A percentile compares a stretch with the other conserved stretches of the same genome.
Evolutionary conservation across 768 basidiomycete species (phyloP).

Genomic region (Mycena alexandri): DNA sequence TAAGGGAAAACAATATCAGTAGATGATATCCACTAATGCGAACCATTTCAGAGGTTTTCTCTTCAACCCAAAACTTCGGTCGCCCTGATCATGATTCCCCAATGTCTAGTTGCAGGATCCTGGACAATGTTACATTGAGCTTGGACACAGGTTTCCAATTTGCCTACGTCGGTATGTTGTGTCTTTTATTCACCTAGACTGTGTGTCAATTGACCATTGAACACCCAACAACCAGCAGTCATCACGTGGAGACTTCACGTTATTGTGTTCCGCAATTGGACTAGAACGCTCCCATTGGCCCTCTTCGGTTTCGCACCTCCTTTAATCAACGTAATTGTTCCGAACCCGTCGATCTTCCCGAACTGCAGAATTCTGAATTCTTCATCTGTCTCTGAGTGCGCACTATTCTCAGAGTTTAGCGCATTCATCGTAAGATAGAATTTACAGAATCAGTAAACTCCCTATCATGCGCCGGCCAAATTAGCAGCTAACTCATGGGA

Average conservation of each 20-base stretch:
- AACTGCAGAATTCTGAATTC: slow-evolving; percentile 5
- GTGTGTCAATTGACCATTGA: too few species aligned
- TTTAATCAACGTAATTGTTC: slow-evolving; percentile 10
- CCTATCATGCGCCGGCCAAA: not conserved
- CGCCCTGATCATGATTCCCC: slow-evolving; percentile 4
- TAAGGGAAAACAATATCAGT: too few species aligned
- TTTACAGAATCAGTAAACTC: slow-evolving; percentile 9
- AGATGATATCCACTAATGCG: too few species aligned
- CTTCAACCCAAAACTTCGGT: not conserved
- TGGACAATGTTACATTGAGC: not conserved
- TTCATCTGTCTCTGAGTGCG: not conserved
- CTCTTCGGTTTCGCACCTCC: slow-evolving; percentile 3
- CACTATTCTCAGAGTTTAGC: not conserved
- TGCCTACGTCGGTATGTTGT: slow-evolving; percentile 5
- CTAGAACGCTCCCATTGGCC: not conserved
- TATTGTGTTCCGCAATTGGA: slow-evolving; percentile 2
- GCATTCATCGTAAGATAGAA: not conserved
- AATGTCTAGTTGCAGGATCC: slow-evolving; percentile 5
- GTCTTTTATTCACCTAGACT: not conserved
- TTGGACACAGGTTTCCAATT: slow-evolving; percentile 11
- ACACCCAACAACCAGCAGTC: not conserved
- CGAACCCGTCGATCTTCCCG: slow-evolving; percentile 15
- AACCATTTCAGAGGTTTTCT: slow-evolving; percentile 6
- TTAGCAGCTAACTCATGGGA: not conserved
- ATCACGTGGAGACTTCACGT: not conserved